Evolutionary conservation across 202 grass and related monocot species (phyloP), one percentile per base, ranked within the genome.

Genomic region (Saccharum hybrid): DNA sequence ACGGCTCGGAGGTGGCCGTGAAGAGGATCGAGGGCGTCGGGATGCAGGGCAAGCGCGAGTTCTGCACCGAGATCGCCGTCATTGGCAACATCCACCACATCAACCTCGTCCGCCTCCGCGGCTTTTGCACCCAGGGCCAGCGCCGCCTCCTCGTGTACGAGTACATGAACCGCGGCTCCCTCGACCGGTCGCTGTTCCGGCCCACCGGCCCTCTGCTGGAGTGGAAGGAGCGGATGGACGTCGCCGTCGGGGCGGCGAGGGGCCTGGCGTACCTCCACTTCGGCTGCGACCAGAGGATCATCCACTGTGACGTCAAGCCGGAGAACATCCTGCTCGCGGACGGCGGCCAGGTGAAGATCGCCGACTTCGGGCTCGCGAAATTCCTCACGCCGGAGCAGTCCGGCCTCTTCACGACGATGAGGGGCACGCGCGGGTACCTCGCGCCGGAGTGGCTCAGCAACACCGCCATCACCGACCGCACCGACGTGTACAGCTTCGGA

Each of bases 391-490:
- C 95, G 26, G 95, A 98, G 84, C 95, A 98, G 83, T 98, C 92
- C 1, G 92, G 92, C 4, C 59, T 98, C 7, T 94, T 98, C 87
- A 98, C 92, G 8, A 94, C 95, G 7, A 94, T 98, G 95, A 87
- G 95, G 15, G 95, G 95, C 56, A 98, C 92, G 30, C 90, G 92
- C 41, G 95, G 95, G 52, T 97, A 97, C 77, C 83, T 97, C 40
- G 95, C 95, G 23, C 95, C 92, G n/a, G 95, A 97, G 85, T 97
- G 95, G 95, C 88, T 97, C 33, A 90, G 76, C 68, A 94, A 97
- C 92, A 69, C 90, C 10, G 83, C 92, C 48, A 97, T 97, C 79
- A 88, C 95, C 4, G 94, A 97, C 82, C 92, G 88, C 71, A 93
- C 90, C 0, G 94, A 94, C 68, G 91, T 97, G 9, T 97, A 97